Base-by-base conservation (phyloP, 1,284 basidiomycete genomes). In the Cyathus olla region DNA sequence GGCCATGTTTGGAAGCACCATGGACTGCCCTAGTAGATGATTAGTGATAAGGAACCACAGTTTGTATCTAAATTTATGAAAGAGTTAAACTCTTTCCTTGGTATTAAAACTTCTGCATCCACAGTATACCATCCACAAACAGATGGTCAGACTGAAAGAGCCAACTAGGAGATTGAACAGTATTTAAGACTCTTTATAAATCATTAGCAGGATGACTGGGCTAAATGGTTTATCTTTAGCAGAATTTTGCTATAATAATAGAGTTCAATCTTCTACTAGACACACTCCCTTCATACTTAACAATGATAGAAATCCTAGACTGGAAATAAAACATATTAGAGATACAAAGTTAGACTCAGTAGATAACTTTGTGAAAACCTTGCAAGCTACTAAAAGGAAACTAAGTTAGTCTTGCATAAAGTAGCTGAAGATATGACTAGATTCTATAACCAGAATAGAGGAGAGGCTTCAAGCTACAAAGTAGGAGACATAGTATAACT, bases 31-130 rank as follows among this genome's bases (percentile, higher is more conserved):
- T 26, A 64, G 5, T 35, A 29, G 2, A 67, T 81, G 5, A 66
- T 75, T 28, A 73, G 68, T 28, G 79, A 78, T 49, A 1, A 69
- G 42, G 83, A 81, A 0, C 56, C 69, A 0, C 72, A 77, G 44
- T 84, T 84, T 55, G 64, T 69, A 0, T 67, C 72, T 0, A 51
- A 60, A 1, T 75, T 79, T 22, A 78, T 72, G 35, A 46, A 53
- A 10, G 72, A 76, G 22, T 61, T 78, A 0, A 66, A 71, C 35
- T 53, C 55, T 13, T 39, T 72, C 4, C 53, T n/a, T n/a, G n/a
- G n/a, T n/a, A n/a, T n/a, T n/a, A n/a, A n/a, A n/a, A n/a, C n/a
- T n/a, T n/a, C n/a, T 76, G 0, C 67, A 71, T 1, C 75, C 77
- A 44, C 59, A 66, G 24, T 52, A 21, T 10, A 70, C 65, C 22